A percentile compares a stretch with the other conserved stretches of the same genome.
These are phyloP conservation scores for Eremomyces bilateralis DNA, from an alignment of 495 filamentous ascomycete species.

Conservation along the genomic window DNA sequence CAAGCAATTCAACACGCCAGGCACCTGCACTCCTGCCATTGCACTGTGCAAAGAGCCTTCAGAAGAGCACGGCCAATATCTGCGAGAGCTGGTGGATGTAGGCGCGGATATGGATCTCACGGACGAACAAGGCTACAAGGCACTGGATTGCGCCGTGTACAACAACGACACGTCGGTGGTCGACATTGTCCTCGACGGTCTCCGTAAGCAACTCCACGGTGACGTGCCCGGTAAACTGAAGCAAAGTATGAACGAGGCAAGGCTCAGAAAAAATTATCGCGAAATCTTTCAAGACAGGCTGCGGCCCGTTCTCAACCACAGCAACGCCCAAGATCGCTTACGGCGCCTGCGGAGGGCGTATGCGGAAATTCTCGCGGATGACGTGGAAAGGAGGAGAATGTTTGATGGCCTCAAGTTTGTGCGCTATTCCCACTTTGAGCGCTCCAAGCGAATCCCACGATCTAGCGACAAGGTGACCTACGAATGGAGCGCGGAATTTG, in stretches of 20 bases:
- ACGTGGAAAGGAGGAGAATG: background rate
- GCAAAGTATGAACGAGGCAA: slow-evolving; percentile 5
- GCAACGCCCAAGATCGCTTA: background rate
- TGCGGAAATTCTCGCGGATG: slow-evolving; percentile 1
- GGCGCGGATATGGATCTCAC: slow-evolving; percentile 12
- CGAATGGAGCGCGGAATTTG: background rate
- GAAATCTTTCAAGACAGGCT: slow-evolving; percentile 13
- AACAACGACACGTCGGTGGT: slow-evolving; percentile 6
- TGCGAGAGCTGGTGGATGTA: slow-evolving; percentile 11
- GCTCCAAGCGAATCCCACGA: background rate
- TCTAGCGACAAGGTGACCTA: slow-evolving; percentile 1
- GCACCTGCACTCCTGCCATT: slow-evolving; percentile 14
- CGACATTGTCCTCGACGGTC: slow-evolving; percentile 9
- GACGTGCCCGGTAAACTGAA: background rate
- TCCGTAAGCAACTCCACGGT: background rate
- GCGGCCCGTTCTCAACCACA: slow-evolving; percentile 2
- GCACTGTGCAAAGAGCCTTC: slow-evolving; percentile 18
- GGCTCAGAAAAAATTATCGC: slow-evolving; percentile 14
- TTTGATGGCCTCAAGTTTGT: slow-evolving; percentile 3
- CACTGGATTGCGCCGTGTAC: slow-evolving; percentile 13
- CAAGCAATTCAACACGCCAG: slow-evolving; percentile 7
- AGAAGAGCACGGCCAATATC: slow-evolving; percentile 12
- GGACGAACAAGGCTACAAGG: slow-evolving; percentile 16
- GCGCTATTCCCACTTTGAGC: slow-evolving; percentile 2
- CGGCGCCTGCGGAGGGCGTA: slow-evolving; percentile 1